These are phyloP conservation scores for Jasminum sambac DNA, from an alignment of 257 asterid genomes.

Conservation along the genomic window DNA sequence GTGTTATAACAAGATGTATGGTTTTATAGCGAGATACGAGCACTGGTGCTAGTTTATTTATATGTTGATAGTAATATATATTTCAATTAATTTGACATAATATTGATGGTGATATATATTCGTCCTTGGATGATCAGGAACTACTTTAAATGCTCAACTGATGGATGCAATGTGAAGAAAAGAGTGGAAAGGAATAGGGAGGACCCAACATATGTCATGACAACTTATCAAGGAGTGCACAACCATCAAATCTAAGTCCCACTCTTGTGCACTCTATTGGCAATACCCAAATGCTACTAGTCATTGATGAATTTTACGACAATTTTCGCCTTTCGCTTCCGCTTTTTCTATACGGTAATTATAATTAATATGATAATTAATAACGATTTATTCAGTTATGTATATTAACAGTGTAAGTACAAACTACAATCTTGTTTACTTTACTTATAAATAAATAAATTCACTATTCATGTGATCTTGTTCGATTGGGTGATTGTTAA, in stretches of 20 bases:
- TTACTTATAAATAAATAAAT: too few species aligned
- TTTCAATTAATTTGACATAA: background rate
- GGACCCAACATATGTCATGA: slow-evolving; percentile 31
- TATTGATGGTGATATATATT: too few species aligned
- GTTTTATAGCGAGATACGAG: too few species aligned
- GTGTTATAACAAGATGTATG: too few species aligned
- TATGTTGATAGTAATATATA: too few species aligned
- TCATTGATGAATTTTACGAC: slow-evolving; percentile 3
- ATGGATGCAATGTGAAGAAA: slow-evolving; percentile 38
- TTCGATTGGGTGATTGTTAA: too few species aligned
- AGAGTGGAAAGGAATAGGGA: slow-evolving; percentile 38
- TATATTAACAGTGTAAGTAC: too few species aligned
- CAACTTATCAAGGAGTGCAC: slow-evolving; percentile 37
- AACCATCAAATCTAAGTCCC: slow-evolving; percentile 37
- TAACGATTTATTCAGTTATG: too few species aligned
- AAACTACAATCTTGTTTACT: too few species aligned
- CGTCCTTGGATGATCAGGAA: slow-evolving; percentile 20
- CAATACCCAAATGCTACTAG: slow-evolving; percentile 6
- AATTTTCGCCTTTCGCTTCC: background rate
- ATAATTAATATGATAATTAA: too few species aligned
- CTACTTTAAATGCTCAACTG: slow-evolving; percentile 34
- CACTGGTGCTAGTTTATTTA: too few species aligned
- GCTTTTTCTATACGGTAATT: background rate
- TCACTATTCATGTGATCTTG: too few species aligned
- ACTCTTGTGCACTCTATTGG: slow-evolving; percentile 14